Evolutionary conservation across 2,329 filamentous ascomycete species (phyloP).

Genomic region (Xylariaceae sp.): DNA sequence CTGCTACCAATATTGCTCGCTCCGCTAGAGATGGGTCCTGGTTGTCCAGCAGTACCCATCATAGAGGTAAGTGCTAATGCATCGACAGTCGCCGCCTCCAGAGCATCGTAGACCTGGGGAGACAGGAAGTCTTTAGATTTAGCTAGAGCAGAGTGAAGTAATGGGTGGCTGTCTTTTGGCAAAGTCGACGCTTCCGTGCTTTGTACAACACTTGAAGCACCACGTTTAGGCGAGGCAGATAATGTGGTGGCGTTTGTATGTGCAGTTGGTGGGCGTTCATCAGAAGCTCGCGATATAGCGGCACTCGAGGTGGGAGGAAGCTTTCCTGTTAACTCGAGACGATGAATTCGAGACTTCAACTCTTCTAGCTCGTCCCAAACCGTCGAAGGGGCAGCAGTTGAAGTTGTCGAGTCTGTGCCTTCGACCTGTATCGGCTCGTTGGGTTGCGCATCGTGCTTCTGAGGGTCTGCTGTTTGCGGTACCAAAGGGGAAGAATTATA

Average conservation of each 20-base stretch:
- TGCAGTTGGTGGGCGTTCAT: constrained; percentile 87
- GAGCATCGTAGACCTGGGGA: constrained; percentile 74
- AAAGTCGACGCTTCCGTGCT: constrained; percentile 53
- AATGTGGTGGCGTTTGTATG: constrained; percentile 85
- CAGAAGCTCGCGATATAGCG: constrained; percentile 74
- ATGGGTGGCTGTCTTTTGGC: constrained; percentile 71
- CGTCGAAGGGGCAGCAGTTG: constrained; percentile 87
- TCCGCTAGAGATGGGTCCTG: constrained; percentile 70
- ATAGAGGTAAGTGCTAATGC: constrained; percentile 80
- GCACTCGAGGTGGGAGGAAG: constrained; percentile 82
- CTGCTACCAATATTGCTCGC: constrained; percentile 65
- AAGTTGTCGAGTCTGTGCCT: constrained; percentile 85
- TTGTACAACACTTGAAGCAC: constrained; percentile 56
- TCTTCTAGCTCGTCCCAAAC: constrained; percentile 99
- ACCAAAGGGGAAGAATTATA: constrained; percentile 69
- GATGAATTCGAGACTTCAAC: constrained; percentile 89
- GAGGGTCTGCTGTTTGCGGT: constrained; percentile 50
- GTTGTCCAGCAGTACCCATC: constrained; percentile 75
- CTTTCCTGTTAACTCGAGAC: constrained; percentile 88
- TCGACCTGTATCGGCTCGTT: constrained; percentile 58
- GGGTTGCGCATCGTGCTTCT: constrained; percentile 44
- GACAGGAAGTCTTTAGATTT: constrained; percentile 77
- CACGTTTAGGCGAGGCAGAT: constrained; percentile 85
- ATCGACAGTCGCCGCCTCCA: constrained; percentile 83
- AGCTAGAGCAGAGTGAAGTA: constrained; percentile 79